Percentiles rank a stretch among this genome's conserved stretches.
Evolutionary conservation across 768 basidiomycete genomes (phyloP).

Genomic region (Amanita brunnescens): DNA sequence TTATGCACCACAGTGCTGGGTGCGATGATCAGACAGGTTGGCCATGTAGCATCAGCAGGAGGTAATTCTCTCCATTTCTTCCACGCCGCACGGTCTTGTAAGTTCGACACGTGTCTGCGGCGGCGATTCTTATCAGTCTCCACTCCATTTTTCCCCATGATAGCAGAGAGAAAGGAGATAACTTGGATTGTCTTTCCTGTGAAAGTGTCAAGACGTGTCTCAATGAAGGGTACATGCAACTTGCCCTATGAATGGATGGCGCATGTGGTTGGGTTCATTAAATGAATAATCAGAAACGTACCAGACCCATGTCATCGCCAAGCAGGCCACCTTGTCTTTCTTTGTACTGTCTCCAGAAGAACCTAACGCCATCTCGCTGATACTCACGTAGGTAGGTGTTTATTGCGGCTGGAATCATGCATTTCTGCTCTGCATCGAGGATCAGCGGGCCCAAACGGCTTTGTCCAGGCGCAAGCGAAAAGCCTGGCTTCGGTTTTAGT

Average conservation of each 20-base stretch:
- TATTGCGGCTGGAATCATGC: constrained; percentile 57
- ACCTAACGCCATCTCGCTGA: constrained; percentile 78
- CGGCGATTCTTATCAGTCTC: constrained; percentile 58
- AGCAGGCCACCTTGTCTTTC: constrained; percentile 70
- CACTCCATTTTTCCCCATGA: constrained; percentile 78
- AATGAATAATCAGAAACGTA: constrained; percentile 18
- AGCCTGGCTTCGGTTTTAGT: constrained; percentile 43
- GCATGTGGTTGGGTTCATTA: not conserved
- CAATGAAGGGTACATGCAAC: not conserved
- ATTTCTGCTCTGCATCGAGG: constrained; percentile 36
- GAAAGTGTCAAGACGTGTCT: not conserved
- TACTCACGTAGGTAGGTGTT: constrained; percentile 88
- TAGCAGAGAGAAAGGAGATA: constrained; percentile 80
- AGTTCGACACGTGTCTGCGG: constrained; percentile 50
- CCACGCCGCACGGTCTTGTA: constrained; percentile 57
- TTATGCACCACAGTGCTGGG: constrained; percentile 80
- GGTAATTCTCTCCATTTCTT: constrained; percentile 44
- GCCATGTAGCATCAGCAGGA: constrained; percentile 65
- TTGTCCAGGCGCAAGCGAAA: constrained; percentile 39
- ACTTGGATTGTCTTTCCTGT: constrained; percentile 93
- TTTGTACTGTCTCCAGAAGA: constrained; percentile 69
- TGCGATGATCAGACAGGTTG: constrained; percentile 81
- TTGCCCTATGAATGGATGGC: constrained; percentile 16
- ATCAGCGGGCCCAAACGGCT: constrained; percentile 34
- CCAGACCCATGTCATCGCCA: constrained; percentile 94